These are phyloP conservation scores for Lactarius vividus DNA, from an alignment of 768 basidiomycete genomes.

Conservation along the genomic window DNA sequence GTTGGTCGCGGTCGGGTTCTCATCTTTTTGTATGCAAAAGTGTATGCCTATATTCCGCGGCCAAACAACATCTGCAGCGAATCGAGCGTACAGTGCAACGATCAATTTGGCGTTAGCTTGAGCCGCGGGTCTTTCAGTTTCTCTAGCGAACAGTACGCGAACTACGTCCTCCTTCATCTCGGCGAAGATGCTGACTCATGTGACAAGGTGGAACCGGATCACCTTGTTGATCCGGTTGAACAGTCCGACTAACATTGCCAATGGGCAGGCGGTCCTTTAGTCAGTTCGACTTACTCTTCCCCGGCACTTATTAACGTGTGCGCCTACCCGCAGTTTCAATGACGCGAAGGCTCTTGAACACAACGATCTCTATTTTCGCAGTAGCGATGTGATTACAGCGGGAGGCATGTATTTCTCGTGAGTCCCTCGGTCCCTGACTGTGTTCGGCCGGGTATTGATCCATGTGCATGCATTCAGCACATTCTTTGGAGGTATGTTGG, in stretches of 20 bases:
- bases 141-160: constrained; percentile 56
- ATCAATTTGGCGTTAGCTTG: constrained; percentile 72
- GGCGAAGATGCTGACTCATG: constrained; percentile 6
- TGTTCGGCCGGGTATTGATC: neutral
- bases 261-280: constrained; percentile 72
- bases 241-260: constrained; percentile 60
- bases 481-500: constrained; percentile 69
- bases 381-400: constrained; percentile 46
- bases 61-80: constrained; percentile 58
- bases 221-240: constrained; percentile 80
- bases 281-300: constrained; percentile 37
- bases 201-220: constrained; percentile 61
- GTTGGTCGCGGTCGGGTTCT: constrained; percentile 11
- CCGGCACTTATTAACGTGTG: neutral
- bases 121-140: constrained; percentile 66
- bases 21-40: constrained; percentile 37
- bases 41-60: constrained; percentile 77
- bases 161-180: constrained; percentile 8
- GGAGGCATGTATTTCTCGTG: constrained; percentile 78
- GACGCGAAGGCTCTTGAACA: constrained; percentile 60
- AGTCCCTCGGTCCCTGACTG: neutral
- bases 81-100: constrained; percentile 61
- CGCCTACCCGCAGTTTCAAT: constrained; percentile 52
- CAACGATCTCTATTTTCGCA: constrained; percentile 62
- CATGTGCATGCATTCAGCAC: constrained; percentile 44